Base-by-base conservation (phyloP, 148 eudicot genomes). In the Silene latifolia region DNA sequence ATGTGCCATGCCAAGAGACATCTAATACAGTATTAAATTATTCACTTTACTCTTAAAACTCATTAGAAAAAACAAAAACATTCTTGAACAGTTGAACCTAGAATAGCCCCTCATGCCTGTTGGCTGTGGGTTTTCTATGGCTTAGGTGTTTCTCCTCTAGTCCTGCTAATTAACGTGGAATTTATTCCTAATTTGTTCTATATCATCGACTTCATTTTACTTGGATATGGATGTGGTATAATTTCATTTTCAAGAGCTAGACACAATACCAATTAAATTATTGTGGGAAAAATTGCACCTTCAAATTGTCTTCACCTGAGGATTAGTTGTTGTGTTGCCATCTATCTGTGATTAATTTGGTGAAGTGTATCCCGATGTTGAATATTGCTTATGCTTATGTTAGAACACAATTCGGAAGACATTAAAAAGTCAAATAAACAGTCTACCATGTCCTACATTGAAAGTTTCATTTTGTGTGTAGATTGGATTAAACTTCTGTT, bases 261-360 rank as follows among this genome's bases (percentile, higher is more conserved):
- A 63, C 42, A 39, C 51, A 18, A 3, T 18, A 18, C 15, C 20
- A 35, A 48, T 8, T 67, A n/a, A 17, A 65, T 8, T 7, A 39
- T 39, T 67, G 15, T 42, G n/a, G 70, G n/a, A 42, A 42, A 67
- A 67, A 67, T n/a, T n/a, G 24, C 14, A 67, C 53, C 25, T 67
- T 9, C 35, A 67, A 39, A 39, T 23, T n/a, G 23, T 42, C 24
- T 67, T 67, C 25, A 5, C 25, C 14, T 9, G 44, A 42, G 7
- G 24, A 67, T 3, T 39, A 35, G 7, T 39, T n/a, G 42, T n/a
- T n/a, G 42, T 35, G 12, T n/a, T 18, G 51, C 48, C 8, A 63
- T 42, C 53, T 32, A 65, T 65, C 47, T 39, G 0, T 63, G 7
- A 65, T 20, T 47, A 65, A 32, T 65, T n/a, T 47, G 3, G 1